Base-by-base conservation (phyloP, 148 eudicot genomes). In the Rhododendron williamsianum region DNA sequence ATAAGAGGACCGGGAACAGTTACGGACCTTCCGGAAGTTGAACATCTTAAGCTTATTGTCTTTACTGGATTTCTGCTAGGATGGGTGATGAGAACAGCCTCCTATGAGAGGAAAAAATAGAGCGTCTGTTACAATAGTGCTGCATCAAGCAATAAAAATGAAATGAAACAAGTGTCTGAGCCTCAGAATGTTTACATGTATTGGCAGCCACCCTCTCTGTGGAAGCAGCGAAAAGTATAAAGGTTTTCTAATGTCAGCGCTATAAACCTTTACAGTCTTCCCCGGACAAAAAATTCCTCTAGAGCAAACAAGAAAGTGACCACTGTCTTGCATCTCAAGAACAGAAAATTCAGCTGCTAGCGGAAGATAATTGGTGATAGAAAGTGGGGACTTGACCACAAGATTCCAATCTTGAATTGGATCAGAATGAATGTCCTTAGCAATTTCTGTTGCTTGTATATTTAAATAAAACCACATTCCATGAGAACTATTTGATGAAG, bases 371-470 rank as follows among this genome's bases (percentile, higher is more conserved):
- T 95, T 95, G 85, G 94, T 88, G 84, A 97, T 88, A 25, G 94
- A 93, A 36, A 97, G 78, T 6, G 99, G 99, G 67, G 99, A 84
- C 80, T 91, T 97, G 69, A 97, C 90, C 83, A 92, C 95, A 81
- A 97, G 88, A 83, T 86, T 94, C 99, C 99, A 97, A 87, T 97
- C 99, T 82, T 94, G 92, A 85, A 97, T 95, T 58, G 99, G 93
- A 88, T 95, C 91, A 85, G 94, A 92, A 84, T 89, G 92, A 84
- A 90, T 92, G 90, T 97, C 98, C 91, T 93, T 97, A 6, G 95
- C 94, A 86, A 97, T 92, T 90, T 97, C 98, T 87, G 93, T 87
- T 80, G 96, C 98, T 89, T 92, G 96, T 80, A 92, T 87, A 87
- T 89, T 92, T 90, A 94, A 87, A 87, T 92, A 95, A 87, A 95